Evolutionary conservation across 345 rosid species (phyloP).

Genomic region (Mercurialis annua): DNA sequence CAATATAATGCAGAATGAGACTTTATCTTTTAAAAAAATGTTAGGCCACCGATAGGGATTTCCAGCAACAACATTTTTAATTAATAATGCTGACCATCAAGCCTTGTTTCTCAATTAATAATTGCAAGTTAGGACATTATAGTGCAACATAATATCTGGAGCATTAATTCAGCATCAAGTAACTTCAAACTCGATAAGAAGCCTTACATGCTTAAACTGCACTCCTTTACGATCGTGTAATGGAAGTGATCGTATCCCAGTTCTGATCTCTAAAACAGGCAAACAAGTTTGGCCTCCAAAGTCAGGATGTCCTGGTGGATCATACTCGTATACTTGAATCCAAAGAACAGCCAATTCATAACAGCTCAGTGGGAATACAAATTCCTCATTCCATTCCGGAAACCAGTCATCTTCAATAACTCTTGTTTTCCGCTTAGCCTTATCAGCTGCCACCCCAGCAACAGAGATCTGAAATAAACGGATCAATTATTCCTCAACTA

Average conservation of each 20-base stretch:
- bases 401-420: slow-evolving; percentile 30
- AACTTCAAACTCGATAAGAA: slow-evolving; percentile 38
- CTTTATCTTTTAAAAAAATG: background rate
- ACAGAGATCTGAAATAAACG: slow-evolving; percentile 43
- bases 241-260: slow-evolving; percentile 42
- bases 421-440: slow-evolving; percentile 12
- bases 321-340: slow-evolving; percentile 45
- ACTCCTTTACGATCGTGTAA: slow-evolving; percentile 29
- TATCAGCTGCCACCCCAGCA: slow-evolving; percentile 48
- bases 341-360: slow-evolving; percentile 58
- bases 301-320: slow-evolving; percentile 34
- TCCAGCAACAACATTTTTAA: no score
- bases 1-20: no score
- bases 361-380: slow-evolving; percentile 36
- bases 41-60: background rate
- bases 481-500: slow-evolving; percentile 11
- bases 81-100: no score
- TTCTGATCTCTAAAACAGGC: slow-evolving; percentile 37
- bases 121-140: no score
- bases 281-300: slow-evolving; percentile 54
- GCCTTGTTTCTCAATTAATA: no score
- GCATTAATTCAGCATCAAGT: slow-evolving; percentile 34
- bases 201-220: slow-evolving; percentile 23
- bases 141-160: background rate
- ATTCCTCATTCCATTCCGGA: slow-evolving; percentile 39